Conservation (phyloP, 352 stramenopile species). For the Phytophthora fragariaefolia region DNA sequence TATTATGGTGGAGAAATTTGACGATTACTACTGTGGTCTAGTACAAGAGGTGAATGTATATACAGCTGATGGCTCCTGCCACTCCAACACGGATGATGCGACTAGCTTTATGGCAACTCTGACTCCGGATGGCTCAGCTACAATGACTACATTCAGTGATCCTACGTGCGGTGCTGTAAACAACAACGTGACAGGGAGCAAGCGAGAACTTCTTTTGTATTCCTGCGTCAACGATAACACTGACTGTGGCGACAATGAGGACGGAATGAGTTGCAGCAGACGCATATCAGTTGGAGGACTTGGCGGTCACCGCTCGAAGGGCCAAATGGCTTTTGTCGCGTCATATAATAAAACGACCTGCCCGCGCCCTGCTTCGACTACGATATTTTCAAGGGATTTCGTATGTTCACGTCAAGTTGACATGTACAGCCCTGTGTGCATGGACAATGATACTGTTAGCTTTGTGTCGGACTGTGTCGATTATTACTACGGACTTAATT, state of each 20-base stretch:
- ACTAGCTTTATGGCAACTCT: constrained; percentile 16
- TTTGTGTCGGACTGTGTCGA: neutral
- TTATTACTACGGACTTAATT: neutral
- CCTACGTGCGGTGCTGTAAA: neutral
- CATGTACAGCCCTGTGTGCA: neutral
- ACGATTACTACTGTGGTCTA: constrained; percentile 1
- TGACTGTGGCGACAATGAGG: constrained; percentile 2
- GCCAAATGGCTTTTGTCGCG: constrained; percentile 2
- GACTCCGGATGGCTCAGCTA: constrained; percentile 1
- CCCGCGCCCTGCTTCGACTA: neutral
- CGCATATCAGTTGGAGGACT: constrained; percentile 11
- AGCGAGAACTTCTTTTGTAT: neutral
- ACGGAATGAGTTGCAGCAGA: constrained; percentile 4
- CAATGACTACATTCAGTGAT: constrained; percentile 17
- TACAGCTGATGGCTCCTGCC: constrained; percentile 4
- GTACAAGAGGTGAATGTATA: constrained; percentile 5
- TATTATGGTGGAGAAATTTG: constrained; percentile 15
- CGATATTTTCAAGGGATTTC: neutral
- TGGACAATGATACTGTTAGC: neutral
- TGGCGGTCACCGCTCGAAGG: constrained; percentile 1
- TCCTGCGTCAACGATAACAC: neutral
- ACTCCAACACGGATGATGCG: constrained; percentile 9
- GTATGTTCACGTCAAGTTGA: neutral
- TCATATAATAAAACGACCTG: constrained; percentile 1
- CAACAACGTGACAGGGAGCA: neutral